A percentile compares a stretch with the other conserved stretches of the same genome.
Conservation (phyloP, 208 protist genomes). For the Kentomonas sorsogonicus region DNA sequence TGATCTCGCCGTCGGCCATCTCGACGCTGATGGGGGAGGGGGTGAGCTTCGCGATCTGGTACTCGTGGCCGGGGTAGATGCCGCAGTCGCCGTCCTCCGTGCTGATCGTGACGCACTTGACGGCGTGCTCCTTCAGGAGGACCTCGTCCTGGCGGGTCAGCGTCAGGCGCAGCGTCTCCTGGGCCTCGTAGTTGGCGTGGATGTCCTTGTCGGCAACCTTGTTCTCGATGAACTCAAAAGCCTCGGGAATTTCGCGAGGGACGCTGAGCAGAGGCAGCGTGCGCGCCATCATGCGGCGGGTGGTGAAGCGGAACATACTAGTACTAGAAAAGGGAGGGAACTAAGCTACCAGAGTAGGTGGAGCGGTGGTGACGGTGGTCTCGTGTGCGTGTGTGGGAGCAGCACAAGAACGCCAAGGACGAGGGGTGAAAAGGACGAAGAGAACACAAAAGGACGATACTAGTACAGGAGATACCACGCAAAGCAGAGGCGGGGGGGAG, state of each 20-base stretch:
- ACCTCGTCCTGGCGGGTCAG: conserved; percentile 90
- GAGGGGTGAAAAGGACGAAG: conserved; percentile 1
- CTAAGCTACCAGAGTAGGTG: conserved; percentile 2
- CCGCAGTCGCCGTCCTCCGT: conserved; percentile 79
- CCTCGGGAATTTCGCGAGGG: conserved; percentile 57
- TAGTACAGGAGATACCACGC: conserved; percentile 23
- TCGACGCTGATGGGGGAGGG: conserved; percentile 74
- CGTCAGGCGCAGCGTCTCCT: conserved; percentile 78
- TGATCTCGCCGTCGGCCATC: conserved; percentile 58
- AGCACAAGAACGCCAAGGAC: conserved; percentile 8
- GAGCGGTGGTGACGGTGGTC: background rate
- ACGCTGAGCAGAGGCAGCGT: conserved; percentile 47
- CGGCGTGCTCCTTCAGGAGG: conserved; percentile 64
- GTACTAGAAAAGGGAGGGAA: conserved; percentile 9
- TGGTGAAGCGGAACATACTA: conserved; percentile 73
- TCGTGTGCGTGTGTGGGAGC: background rate
- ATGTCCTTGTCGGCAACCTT: conserved; percentile 87
- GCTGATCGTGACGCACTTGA: conserved; percentile 81
- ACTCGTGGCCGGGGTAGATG: conserved; percentile 84
- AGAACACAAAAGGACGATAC: conserved; percentile 13
- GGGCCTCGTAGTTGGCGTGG: conserved; percentile 69
- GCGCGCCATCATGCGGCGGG: conserved; percentile 48
- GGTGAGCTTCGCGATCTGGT: conserved; percentile 79
- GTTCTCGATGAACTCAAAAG: conserved; percentile 80
- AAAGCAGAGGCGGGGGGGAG: conserved; percentile 5